Evolutionary conservation across 2,329 filamentous ascomycete genomes (phyloP).

Genomic region (Lojkania enalia): DNA sequence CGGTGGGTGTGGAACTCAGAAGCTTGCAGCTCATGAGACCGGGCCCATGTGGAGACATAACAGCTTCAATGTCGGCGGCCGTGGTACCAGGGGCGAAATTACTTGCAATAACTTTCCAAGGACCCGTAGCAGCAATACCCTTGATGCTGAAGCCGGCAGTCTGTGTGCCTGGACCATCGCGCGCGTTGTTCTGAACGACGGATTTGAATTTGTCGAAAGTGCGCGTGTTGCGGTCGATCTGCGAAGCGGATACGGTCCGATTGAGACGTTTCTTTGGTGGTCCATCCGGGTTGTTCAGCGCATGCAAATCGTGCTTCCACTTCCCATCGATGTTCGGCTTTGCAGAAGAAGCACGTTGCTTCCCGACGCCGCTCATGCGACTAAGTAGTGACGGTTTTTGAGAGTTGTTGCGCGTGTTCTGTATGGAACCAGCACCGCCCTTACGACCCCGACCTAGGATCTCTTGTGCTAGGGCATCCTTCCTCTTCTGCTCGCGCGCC

Average conservation of each 20-base stretch:
- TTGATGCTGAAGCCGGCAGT: slow-evolving; percentile 65
- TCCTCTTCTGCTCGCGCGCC: slow-evolving; percentile 69
- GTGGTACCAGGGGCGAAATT: slow-evolving; percentile 85
- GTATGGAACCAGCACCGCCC: slow-evolving; percentile 52
- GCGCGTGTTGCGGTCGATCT: slow-evolving; percentile 48
- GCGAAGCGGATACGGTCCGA: slow-evolving; percentile 45
- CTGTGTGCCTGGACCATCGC: slow-evolving; percentile 7
- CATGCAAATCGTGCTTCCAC: slow-evolving; percentile 73
- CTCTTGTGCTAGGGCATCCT: slow-evolving; percentile 69
- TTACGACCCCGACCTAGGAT: slow-evolving; percentile 66
- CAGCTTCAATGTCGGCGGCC: slow-evolving; percentile 79
- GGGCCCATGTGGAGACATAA: slow-evolving; percentile 73
- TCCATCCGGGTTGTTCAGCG: slow-evolving; percentile 45
- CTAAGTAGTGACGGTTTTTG: slow-evolving; percentile 65
- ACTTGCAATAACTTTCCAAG: slow-evolving; percentile 72
- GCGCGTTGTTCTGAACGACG: slow-evolving; percentile 31
- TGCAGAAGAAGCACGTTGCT: slow-evolving; percentile 55
- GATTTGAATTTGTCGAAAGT: slow-evolving; percentile 48
- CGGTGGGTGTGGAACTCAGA: slow-evolving; percentile 67
- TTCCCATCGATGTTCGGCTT: slow-evolving; percentile 65
- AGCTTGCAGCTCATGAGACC: slow-evolving; percentile 68
- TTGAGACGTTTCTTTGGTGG: slow-evolving; percentile 39
- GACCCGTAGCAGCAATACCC: slow-evolving; percentile 67
- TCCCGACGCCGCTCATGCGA: slow-evolving; percentile 73
- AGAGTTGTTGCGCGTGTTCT: slow-evolving; percentile 48